Base-by-base conservation (phyloP, 306 rosid genomes). In the Hippophae rhamnoides region DNA sequence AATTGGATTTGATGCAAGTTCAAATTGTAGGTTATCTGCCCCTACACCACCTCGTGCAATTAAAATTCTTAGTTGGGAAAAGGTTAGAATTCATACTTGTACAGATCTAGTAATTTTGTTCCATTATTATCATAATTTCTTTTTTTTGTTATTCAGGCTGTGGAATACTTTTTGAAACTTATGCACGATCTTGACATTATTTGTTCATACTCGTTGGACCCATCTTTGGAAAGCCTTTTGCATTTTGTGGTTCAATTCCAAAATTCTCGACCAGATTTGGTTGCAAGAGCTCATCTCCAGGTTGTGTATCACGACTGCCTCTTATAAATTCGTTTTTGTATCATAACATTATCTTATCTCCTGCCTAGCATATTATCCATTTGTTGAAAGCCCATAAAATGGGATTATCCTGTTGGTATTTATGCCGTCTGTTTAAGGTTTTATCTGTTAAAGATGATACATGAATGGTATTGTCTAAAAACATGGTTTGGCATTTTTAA, bases 221-320 rank as follows among this genome's bases (percentile, higher is more conserved):
- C 90, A 25, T 82, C 85, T 7, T 58, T 85, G 68, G 96, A 88
- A 69, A 81, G 79, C 76, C 82, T 78, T 67, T 67, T 92, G 72
- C 87, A 72, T 71, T 92, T 88, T 78, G 93, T 85, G 69, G 82
- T 87, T 83, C 81, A 80, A 58, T 87, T 92, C 67, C 98, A 87
- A 78, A 92, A 92, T 71, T 69, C 82, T 51, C 86, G 76, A 58
- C 98, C 98, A 58, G 96, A 88, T 88, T 77, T 92, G 81, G 89
- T 92, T 58, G 83, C 98, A 62, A 88, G 98, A 73, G 81, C 98
- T 62, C 96, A 83, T 81, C 96, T 92, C 61, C 98, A 92, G 95
- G 98, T 87, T 54, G 69, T 66, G 47, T 70, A 64, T 63, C 52
- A 53, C 56, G 41, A 49, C 47, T 52, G 58, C 13, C 14, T 56